Percentiles rank a stretch among this genome's conserved stretches.
phyloP scores from a whole-genome alignment of 2,329 filamentous ascomycete genomes.

The Talaromyces marneffei region DNA sequence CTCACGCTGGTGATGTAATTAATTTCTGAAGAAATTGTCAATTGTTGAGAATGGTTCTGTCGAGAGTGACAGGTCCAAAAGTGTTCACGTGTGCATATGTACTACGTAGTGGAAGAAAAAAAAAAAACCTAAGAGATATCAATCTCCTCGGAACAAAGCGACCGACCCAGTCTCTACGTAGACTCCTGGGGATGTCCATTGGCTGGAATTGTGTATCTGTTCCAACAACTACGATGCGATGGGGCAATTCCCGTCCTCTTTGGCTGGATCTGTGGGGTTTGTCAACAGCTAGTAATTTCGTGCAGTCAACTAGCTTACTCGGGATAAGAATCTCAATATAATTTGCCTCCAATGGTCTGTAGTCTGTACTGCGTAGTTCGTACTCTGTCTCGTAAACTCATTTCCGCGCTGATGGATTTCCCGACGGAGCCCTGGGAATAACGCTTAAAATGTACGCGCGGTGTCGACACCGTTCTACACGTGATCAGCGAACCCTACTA shows the following conservation, averaged over 20 bases:
- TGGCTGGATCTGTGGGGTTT: neutral
- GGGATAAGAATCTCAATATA: neutral
- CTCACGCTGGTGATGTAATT: neutral
- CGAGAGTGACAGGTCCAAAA: neutral
- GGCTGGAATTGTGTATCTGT: neutral
- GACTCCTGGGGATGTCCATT: neutral
- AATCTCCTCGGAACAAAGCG: neutral
- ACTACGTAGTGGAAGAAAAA: no score
- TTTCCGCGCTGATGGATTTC: neutral
- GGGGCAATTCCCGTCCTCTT: neutral
- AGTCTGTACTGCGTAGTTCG: neutral
- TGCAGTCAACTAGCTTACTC: neutral
- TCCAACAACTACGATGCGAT: neutral
- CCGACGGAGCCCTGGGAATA: neutral
- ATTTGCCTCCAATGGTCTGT: neutral
- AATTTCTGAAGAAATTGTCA: neutral
- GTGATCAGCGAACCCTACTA: neutral
- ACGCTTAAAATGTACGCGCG: neutral
- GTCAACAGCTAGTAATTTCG: neutral
- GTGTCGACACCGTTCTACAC: neutral
- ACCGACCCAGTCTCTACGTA: neutral
- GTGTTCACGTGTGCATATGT: neutral
- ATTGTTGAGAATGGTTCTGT: neutral
- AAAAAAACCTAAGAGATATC: neutral
- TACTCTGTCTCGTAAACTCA: neutral